Percentiles rank a stretch among this genome's conserved stretches.
These are phyloP conservation scores for Trichosporon inkin DNA, from an alignment of 1,284 basidiomycete genomes.

Conservation along the genomic window DNA sequence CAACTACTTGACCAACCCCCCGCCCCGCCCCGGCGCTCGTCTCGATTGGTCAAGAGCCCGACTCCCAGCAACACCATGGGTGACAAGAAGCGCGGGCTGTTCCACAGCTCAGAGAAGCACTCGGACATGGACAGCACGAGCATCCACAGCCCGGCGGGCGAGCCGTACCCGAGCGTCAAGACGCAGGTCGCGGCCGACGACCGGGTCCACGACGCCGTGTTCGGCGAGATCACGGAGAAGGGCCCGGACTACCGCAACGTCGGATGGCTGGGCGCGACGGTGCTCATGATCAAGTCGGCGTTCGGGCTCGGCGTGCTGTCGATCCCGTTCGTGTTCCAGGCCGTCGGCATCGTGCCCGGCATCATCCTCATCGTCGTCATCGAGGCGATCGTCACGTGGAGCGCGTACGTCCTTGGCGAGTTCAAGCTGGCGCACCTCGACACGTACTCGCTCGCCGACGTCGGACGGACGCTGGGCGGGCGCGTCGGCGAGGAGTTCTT, in stretches of 20 bases:
- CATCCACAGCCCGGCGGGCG: background rate
- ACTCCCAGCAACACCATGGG: background rate
- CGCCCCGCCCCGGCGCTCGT: no score
- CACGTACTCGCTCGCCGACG: slow-evolving; percentile 32
- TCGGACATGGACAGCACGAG: background rate
- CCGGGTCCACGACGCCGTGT: slow-evolving; percentile 28
- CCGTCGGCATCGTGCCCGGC: slow-evolving; percentile 54
- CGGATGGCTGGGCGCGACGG: slow-evolving; percentile 28
- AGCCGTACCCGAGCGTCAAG: slow-evolving; percentile 1
- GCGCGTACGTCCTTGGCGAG: slow-evolving; percentile 18
- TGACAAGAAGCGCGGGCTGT: slow-evolving; percentile 1
- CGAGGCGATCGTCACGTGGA: slow-evolving; percentile 42
- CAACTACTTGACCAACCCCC: slow-evolving; percentile 17
- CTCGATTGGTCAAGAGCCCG: no score
- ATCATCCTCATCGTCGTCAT: slow-evolving; percentile 54
- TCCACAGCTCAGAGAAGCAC: background rate
- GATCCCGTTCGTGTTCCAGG: slow-evolving; percentile 57
- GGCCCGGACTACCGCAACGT: slow-evolving; percentile 34
- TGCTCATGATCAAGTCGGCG: slow-evolving; percentile 61
- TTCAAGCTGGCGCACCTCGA: slow-evolving; percentile 32
- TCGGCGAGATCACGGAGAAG: slow-evolving; percentile 29
- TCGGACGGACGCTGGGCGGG: slow-evolving; percentile 25
- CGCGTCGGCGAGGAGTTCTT: slow-evolving; percentile 23
- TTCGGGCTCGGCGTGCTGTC: slow-evolving; percentile 61
- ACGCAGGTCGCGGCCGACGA: slow-evolving; percentile 7